These are phyloP conservation scores for Cercospora sp. DNA, from an alignment of 2,329 filamentous ascomycete genomes.

Conservation along the genomic window DNA sequence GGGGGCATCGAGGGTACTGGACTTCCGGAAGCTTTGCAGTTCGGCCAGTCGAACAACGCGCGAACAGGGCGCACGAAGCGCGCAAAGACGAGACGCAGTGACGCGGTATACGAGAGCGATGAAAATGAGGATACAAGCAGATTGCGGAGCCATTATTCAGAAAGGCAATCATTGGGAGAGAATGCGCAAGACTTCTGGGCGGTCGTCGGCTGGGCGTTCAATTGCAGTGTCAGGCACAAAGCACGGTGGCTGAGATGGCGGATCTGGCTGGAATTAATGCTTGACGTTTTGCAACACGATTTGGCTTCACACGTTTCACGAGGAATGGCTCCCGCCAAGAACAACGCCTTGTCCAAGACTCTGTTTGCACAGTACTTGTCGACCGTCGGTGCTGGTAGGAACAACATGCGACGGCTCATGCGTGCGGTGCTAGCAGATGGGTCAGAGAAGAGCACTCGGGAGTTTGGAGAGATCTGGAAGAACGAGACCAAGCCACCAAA, in stretches of 20 bases:
- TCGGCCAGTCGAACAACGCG: conserved; percentile 43
- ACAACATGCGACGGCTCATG: conserved; percentile 57
- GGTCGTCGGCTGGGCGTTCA: conserved; percentile 87
- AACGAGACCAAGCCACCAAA: conserved; percentile 59
- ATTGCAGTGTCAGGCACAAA: conserved; percentile 74
- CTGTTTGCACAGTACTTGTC: conserved; percentile 63
- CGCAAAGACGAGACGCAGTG: conserved; percentile 19
- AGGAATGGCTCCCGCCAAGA: conserved; percentile 23
- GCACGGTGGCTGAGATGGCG: conserved; percentile 80
- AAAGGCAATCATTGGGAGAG: conserved; percentile 67
- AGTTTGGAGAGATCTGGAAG: conserved; percentile 67
- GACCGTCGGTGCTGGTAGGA: conserved; percentile 41
- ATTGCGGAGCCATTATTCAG: conserved; percentile 62
- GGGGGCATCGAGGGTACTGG: conserved; percentile 71
- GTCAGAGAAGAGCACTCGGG: conserved; percentile 50
- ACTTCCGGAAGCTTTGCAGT: conserved; percentile 71
- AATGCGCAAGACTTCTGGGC: conserved; percentile 88
- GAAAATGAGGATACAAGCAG: conserved; percentile 47
- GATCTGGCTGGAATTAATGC: conserved; percentile 75
- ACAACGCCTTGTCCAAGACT: conserved; percentile 50
- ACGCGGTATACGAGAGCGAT: conserved; percentile 29
- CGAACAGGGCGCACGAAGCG: conserved; percentile 24
- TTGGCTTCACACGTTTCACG: conserved; percentile 56
- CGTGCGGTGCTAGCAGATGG: conserved; percentile 70
- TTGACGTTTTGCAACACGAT: conserved; percentile 74